Conservation (phyloP, 345 rosid species). For the Lagerstroemia speciosa region DNA sequence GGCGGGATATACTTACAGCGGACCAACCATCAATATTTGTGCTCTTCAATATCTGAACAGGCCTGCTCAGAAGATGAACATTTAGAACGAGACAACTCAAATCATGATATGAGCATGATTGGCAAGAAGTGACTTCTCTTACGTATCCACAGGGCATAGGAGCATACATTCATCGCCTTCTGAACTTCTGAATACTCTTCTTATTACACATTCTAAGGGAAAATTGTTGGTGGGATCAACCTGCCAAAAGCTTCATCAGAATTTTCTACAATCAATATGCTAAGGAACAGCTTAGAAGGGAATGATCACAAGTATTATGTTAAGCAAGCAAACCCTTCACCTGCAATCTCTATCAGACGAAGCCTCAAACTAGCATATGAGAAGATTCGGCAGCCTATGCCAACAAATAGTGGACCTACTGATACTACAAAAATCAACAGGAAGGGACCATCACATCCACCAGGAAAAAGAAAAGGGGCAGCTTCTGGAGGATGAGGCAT, state of each 20-base stretch:
- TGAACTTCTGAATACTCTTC: slow-evolving; percentile 77
- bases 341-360: background rate
- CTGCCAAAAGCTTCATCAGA: slow-evolving; percentile 26
- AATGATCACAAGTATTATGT: background rate
- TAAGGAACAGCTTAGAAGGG: background rate
- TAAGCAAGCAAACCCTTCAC: background rate
- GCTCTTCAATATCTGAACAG: slow-evolving; percentile 81
- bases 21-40: slow-evolving; percentile 82
- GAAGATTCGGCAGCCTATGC: background rate
- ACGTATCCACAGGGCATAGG: slow-evolving; percentile 88
- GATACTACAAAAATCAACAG: background rate
- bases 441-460: background rate
- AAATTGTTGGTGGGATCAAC: slow-evolving; percentile 60
- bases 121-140: slow-evolving; percentile 17
- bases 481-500: background rate
- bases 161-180: slow-evolving; percentile 81
- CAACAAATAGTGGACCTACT: background rate
- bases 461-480: background rate
- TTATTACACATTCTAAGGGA: slow-evolving; percentile 73
- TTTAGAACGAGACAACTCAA: background rate
- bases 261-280: background rate
- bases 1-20: slow-evolving; percentile 50
- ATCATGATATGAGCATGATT: background rate
- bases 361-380: background rate
- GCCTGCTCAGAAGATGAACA: slow-evolving; percentile 45